These are phyloP conservation scores for Polyporus tsugae DNA, from an alignment of 1,284 basidiomycete genomes.

Conservation along the genomic window DNA sequence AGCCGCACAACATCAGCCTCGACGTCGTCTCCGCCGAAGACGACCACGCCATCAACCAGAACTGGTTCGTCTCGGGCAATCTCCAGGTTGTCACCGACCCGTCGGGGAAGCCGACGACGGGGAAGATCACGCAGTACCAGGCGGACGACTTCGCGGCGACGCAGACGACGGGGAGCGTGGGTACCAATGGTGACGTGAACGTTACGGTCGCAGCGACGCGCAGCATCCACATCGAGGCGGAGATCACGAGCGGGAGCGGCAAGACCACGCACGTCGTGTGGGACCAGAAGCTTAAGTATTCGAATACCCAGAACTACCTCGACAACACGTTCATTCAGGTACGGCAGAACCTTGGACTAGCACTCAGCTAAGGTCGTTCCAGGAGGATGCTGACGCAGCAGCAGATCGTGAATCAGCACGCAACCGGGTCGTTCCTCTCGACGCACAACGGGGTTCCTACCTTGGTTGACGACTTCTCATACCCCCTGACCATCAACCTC, in stretches of 20 bases:
- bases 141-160: slow-evolving; percentile 64
- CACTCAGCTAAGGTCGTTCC: not conserved
- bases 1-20: slow-evolving; percentile 72
- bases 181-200: slow-evolving; percentile 53
- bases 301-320: slow-evolving; percentile 63
- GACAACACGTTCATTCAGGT: slow-evolving; percentile 60
- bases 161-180: slow-evolving; percentile 53
- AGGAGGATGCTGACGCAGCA: not conserved
- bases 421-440: slow-evolving; percentile 62
- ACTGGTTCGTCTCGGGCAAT: slow-evolving; percentile 82
- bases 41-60: slow-evolving; percentile 69
- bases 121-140: slow-evolving; percentile 66
- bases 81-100: slow-evolving; percentile 75
- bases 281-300: slow-evolving; percentile 60
- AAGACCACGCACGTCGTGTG: slow-evolving; percentile 59
- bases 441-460: slow-evolving; percentile 64
- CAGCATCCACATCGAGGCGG: slow-evolving; percentile 62
- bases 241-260: slow-evolving; percentile 67
- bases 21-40: slow-evolving; percentile 78
- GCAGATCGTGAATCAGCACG: slow-evolving; percentile 69
- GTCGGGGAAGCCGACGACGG: slow-evolving; percentile 69
- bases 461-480: slow-evolving; percentile 68
- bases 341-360: too few relatives aligned
- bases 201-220: slow-evolving; percentile 64
- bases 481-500: slow-evolving; percentile 71